phyloP scores from a whole-genome alignment of 2,329 filamentous ascomycete genomes.

The Scopulariopsis brevicaulis region DNA sequence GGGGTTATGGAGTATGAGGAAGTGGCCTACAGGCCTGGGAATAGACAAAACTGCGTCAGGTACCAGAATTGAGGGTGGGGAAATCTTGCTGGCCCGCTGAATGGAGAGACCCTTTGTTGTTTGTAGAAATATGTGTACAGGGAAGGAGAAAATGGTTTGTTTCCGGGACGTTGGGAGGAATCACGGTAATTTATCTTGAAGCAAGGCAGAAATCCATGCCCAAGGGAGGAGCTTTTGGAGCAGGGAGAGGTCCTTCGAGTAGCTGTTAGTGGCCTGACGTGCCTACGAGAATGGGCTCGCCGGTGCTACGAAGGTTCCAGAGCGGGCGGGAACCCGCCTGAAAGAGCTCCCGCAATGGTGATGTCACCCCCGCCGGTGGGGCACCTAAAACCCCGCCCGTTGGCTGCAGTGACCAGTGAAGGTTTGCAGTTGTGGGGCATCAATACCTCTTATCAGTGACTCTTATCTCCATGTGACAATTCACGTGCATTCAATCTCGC shows the following conservation, averaged over 20 bases:
- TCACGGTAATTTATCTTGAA: constrained; percentile 1
- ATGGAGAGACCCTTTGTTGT: not conserved
- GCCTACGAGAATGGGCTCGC: constrained; percentile 9
- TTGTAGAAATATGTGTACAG: constrained; percentile 1
- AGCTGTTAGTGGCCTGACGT: constrained; percentile 10
- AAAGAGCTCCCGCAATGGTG: constrained; percentile 11
- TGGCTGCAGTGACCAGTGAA: not conserved
- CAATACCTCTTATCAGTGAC: not conserved
- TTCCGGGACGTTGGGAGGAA: constrained; percentile 1
- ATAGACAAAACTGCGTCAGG: not conserved
- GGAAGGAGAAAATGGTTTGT: not conserved
- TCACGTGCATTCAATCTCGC: not conserved
- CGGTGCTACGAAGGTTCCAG: constrained; percentile 15
- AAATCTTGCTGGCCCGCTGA: constrained; percentile 1
- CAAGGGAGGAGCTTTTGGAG: not conserved
- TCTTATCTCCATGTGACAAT: not conserved
- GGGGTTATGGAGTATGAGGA: not conserved
- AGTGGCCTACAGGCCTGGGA: not conserved
- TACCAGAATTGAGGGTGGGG: constrained; percentile 3
- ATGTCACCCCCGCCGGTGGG: constrained; percentile 12
- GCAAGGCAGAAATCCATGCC: not conserved
- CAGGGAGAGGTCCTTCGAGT: not conserved
- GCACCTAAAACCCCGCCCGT: not conserved
- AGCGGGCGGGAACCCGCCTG: constrained; percentile 14
- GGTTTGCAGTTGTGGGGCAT: not conserved